Conservation (phyloP, 371 early-diverging fungal species). For the Mitosporidium daphniae region DNA sequence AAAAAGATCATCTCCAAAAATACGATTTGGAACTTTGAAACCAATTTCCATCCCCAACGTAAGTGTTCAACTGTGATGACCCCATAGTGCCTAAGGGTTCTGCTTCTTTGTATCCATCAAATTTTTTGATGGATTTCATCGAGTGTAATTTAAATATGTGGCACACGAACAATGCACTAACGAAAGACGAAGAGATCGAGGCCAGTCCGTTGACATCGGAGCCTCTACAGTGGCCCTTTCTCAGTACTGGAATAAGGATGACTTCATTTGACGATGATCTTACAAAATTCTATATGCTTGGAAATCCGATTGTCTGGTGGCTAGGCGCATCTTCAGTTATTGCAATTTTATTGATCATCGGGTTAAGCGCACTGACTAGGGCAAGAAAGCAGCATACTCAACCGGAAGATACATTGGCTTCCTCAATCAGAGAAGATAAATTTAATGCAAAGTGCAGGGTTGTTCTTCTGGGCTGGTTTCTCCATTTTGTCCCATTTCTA, state of each 20-base stretch:
- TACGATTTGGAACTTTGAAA: slow-evolving; percentile 83
- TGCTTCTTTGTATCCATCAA: slow-evolving; percentile 14
- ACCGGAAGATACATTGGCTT: no score
- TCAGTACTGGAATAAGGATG: slow-evolving; percentile 70
- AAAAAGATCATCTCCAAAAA: slow-evolving; percentile 15
- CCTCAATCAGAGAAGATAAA: no score
- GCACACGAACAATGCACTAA: slow-evolving; percentile 77
- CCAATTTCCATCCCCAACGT: slow-evolving; percentile 31
- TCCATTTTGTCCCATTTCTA: slow-evolving; percentile 77
- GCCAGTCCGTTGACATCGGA: slow-evolving; percentile 35
- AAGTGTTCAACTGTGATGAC: slow-evolving; percentile 4
- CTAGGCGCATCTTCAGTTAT: slow-evolving; percentile 21
- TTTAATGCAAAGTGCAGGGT: no score
- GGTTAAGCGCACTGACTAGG: no score
- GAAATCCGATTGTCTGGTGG: slow-evolving; percentile 90
- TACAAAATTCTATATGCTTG: slow-evolving; percentile 67
- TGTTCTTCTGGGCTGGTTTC: no score
- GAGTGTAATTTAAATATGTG: slow-evolving; percentile 88
- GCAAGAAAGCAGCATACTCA: no score
- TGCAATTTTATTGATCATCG: no score
- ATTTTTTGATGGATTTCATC: slow-evolving; percentile 45
- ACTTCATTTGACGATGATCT: slow-evolving; percentile 61
- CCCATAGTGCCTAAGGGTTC: slow-evolving; percentile 15
- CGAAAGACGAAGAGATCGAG: slow-evolving; percentile 76
- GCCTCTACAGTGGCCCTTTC: slow-evolving; percentile 74